These are phyloP conservation scores for Colletotrichum tanaceti DNA, from an alignment of 2,329 filamentous ascomycete genomes.

Conservation along the genomic window DNA sequence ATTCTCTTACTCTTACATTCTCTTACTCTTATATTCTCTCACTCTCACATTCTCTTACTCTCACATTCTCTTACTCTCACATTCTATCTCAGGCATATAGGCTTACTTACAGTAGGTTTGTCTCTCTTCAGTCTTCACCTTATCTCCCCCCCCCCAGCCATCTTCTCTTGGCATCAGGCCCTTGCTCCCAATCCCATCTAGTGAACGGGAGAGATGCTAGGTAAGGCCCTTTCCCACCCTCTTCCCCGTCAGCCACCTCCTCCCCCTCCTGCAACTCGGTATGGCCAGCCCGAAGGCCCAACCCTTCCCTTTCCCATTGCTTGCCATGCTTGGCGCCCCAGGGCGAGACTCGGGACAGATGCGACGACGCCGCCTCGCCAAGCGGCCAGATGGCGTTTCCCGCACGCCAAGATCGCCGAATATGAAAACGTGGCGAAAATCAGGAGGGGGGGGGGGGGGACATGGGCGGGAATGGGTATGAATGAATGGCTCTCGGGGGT, in stretches of 20 bases:
- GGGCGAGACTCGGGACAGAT: neutral
- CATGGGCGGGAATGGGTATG: conserved; percentile 7
- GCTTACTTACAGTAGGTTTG: neutral
- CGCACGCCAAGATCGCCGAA: conserved; percentile 11
- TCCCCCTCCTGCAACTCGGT: conserved; percentile 31
- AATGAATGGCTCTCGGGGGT: neutral
- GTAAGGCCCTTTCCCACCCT: neutral
- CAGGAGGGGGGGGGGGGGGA: conserved; percentile 1
- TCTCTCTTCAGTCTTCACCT: neutral
- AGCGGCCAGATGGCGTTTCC: conserved; percentile 7
- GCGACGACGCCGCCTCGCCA: conserved; percentile 1
- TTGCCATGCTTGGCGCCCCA: neutral
- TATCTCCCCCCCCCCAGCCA: neutral
- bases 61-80: neutral
- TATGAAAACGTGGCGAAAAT: conserved; percentile 10
- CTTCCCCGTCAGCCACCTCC: conserved; percentile 4
- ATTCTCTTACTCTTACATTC: neutral
- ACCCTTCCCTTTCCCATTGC: neutral
- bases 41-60: too few species aligned
- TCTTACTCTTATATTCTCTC: too few species aligned
- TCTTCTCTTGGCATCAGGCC: neutral
- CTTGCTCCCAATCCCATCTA: neutral
- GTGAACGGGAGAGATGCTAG: neutral
- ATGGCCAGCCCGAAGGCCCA: neutral
- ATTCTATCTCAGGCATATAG: too few species aligned